Base-by-base conservation (phyloP, 305 asterid genomes). In the Coffea humblotiana region DNA sequence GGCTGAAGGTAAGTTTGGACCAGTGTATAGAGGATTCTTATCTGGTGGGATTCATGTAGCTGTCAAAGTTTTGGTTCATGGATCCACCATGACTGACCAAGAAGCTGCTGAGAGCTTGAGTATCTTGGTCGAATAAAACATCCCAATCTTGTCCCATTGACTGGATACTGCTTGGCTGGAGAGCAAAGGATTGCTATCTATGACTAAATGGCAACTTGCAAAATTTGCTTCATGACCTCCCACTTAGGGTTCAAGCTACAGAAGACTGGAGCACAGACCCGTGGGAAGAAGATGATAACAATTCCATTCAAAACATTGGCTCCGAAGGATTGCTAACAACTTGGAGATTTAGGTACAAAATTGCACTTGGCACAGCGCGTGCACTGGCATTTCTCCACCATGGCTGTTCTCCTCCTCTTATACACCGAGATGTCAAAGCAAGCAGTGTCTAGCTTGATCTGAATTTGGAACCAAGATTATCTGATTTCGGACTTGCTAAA, bases 361-460 rank as follows among this genome's bases (percentile, higher is more conserved):
- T 93, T 12, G 97, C 92, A 5, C 92, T 95, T 13, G 98, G 99
- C 78, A 89, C 94, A 0, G 97, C 99, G 64, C 94, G 99, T 73
- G 98, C 98, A 3, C 90, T 95, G 43, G 98, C 99, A 12, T 95
- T 88, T 84, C 98, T 95, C 72, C 99, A 95, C 86, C 98, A 95
- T 68, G 99, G 99, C 23, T 95, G 99, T 74, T 95, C 93, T 6
- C 99, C 99, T 75, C 95, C 99, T 0, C 93, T 95, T 78, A 90
- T 93, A 70, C 99, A 95, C 80, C 81, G 98, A 77, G 99, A 95
- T 21, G 88, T 95, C 56, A 95, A 89, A 84, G 98, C 98, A 6
- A 95, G 99, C 78, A 92, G 96, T 15, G 94, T 95, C 61, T 95
- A 90, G 88, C 91, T 95, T 52, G 99, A 95, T 81, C 86, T 85